Conservation (phyloP, 1,284 basidiomycete genomes). For the Exsudoporus floridanus region DNA sequence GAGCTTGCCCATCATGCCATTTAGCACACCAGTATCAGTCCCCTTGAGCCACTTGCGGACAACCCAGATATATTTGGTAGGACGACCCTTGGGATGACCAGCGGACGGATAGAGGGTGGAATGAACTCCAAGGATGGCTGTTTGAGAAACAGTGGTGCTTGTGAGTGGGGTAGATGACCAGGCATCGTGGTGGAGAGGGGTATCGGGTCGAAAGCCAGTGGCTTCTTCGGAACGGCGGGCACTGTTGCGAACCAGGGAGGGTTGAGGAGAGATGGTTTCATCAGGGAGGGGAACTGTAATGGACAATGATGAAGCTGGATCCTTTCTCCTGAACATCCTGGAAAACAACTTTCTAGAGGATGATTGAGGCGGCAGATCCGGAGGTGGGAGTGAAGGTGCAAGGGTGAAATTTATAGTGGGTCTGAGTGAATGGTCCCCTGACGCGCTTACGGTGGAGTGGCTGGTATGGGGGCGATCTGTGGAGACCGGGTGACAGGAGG, state of each 20-base stretch:
- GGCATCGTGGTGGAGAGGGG: slow-evolving; percentile 15
- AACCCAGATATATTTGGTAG: slow-evolving; percentile 78
- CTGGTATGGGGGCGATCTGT: slow-evolving; percentile 10
- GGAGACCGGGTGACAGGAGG: slow-evolving; percentile 11
- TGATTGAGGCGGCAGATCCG: slow-evolving; percentile 29
- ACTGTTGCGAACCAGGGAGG: slow-evolving; percentile 11
- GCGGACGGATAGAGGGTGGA: slow-evolving; percentile 47
- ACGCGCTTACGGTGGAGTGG: neutral
- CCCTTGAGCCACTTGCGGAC: slow-evolving; percentile 79
- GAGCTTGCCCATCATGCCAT: slow-evolving; percentile 43
- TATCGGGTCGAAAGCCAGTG: slow-evolving; percentile 7
- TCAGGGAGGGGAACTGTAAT: slow-evolving; percentile 14
- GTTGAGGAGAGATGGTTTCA: slow-evolving; percentile 14
- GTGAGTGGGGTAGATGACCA: slow-evolving; percentile 16
- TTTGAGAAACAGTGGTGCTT: slow-evolving; percentile 40
- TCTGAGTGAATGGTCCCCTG: slow-evolving; percentile 1
- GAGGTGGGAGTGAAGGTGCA: slow-evolving; percentile 23
- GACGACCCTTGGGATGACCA: slow-evolving; percentile 44
- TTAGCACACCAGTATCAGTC: slow-evolving; percentile 39
- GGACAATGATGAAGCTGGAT: slow-evolving; percentile 21
- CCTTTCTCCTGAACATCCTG: slow-evolving; percentile 70
- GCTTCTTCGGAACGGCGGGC: slow-evolving; percentile 16
- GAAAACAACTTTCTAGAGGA: slow-evolving; percentile 67
- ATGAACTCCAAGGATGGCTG: slow-evolving; percentile 65
- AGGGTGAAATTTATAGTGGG: slow-evolving; percentile 23